Evolutionary conservation across 139 green algal genomes (phyloP).

Genomic region (Cymbomonas tetramitiformis): DNA sequence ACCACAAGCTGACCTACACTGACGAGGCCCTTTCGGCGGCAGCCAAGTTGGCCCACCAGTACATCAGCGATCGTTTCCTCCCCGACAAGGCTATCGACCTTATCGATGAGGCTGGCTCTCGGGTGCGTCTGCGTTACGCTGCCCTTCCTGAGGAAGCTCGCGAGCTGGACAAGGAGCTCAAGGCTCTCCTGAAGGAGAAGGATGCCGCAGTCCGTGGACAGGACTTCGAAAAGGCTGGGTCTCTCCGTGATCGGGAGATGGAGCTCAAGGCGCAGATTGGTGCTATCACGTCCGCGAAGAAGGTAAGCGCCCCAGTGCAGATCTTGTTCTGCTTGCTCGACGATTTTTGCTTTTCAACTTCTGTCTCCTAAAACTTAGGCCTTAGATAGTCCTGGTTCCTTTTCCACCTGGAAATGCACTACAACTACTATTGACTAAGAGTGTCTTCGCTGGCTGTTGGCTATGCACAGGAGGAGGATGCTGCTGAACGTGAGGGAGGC

Average conservation of each 20-base stretch:
- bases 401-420: too few relatives aligned
- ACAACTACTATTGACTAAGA: too few relatives aligned
- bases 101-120: conserved; percentile 93
- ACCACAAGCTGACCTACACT: conserved; percentile 97
- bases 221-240: conserved; percentile 93
- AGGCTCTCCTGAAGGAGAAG: conserved; percentile 94
- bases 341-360: too few relatives aligned
- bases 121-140: conserved; percentile 85
- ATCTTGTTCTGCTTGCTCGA: too few relatives aligned
- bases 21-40: conserved; percentile 83
- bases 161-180: conserved; percentile 77
- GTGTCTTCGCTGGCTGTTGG: too few relatives aligned
- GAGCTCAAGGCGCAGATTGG: conserved; percentile 90
- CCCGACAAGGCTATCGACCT: conserved; percentile 85
- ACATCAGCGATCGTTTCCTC: conserved; percentile 64
- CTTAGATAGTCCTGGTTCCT: too few relatives aligned
- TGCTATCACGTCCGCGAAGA: conserved; percentile 40
- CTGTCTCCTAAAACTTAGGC: too few relatives aligned
- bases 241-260: conserved; percentile 89
- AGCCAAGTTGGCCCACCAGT: conserved; percentile 80
- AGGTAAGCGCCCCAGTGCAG: too few relatives aligned
- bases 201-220: conserved; percentile 74
- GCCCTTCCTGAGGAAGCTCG: conserved; percentile 91
- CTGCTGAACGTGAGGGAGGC: conserved; percentile 67
- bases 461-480: conserved; percentile 50